Evolutionary conservation across 2,329 filamentous ascomycete species (phyloP).

Genomic region (Fusarium sacchari): DNA sequence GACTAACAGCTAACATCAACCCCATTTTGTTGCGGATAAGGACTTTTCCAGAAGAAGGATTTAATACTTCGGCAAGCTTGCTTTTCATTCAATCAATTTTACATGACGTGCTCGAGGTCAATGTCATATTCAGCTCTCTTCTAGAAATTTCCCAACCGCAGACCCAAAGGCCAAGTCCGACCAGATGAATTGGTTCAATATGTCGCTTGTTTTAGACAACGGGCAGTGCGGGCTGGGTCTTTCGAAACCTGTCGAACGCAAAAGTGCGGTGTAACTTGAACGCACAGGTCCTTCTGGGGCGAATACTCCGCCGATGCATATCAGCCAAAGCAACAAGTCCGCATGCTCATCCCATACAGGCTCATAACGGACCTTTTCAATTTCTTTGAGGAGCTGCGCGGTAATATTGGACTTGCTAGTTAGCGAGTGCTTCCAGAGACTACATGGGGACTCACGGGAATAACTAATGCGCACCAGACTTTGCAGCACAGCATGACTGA

Average conservation of each 20-base stretch:
- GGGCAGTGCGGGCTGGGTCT: rapidly evolving
- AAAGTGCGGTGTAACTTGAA: not conserved
- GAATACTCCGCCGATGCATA: not conserved
- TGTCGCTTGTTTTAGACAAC: not conserved
- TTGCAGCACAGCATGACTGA: slow-evolving; percentile 54
- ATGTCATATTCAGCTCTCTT: not conserved
- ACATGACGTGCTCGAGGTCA: not conserved
- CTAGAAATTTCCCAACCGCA: not conserved
- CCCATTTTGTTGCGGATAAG: not conserved
- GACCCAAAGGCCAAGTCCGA: not conserved
- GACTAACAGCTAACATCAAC: not conserved
- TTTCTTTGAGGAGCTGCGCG: not conserved
- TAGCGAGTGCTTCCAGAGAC: rapidly evolving
- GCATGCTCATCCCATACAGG: not conserved
- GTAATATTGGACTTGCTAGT: not conserved
- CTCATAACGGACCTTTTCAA: not conserved
- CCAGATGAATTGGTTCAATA: not conserved
- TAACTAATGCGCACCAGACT: slow-evolving; percentile 50
- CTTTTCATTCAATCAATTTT: too few relatives aligned
- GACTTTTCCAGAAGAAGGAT: not conserved
- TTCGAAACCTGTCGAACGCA: not conserved
- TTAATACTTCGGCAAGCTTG: not conserved
- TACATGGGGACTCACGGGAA: slow-evolving; percentile 48
- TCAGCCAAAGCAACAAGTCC: not conserved
- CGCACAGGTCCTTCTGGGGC: not conserved